Evolutionary conservation across 148 eudicot species (phyloP), one percentile per base, ranked within the genome.

Genomic region (Diospyros lotus): DNA sequence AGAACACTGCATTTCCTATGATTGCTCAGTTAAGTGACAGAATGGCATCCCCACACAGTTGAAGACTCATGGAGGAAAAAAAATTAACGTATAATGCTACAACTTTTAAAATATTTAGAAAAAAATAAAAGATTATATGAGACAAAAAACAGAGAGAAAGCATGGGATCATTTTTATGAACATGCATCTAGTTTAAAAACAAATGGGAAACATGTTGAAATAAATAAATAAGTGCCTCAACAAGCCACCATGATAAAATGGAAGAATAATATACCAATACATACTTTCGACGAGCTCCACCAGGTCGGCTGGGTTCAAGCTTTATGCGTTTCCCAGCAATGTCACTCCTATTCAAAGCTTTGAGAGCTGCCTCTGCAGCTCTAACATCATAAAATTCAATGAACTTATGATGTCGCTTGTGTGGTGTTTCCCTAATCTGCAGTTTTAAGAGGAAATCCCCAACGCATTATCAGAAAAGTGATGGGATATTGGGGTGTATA

Each of bases 381-480:
- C 90, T 82, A 75, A 87, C 90, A 77, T 87, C 90, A 65, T 80
- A 87, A 75, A 65, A 87, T 68, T 87, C 90, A 38, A 87, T 79
- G 72, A 87, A 87, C 83, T 87, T 87, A 65, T 87, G 90, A 73
- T 87, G 90, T 7, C 83, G 75, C 61, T 84, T 87, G 77, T 84
- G 90, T 18, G 88, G 90, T n/a, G 90, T 87, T 79, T 87, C 90
- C 76, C 90, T 84, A 66, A 87, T 85, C 90, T 87, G 80, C 43
- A 79, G 13, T 75, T 76, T 56, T 66, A 48, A 56, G 40, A 48
- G 7, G 58, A 39, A 78, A 11, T 53, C 46, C 58, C 50, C 17
- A 68, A 54, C 15, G 40, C 76, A 68, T 3, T 75, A 56, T 51
- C 14, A 42, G 3, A 48, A 41, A 18, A 68, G 54, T 9, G n/a